Evolutionary conservation across 768 basidiomycete species (phyloP).

Genomic region (Leucogyrophana mollusca): DNA sequence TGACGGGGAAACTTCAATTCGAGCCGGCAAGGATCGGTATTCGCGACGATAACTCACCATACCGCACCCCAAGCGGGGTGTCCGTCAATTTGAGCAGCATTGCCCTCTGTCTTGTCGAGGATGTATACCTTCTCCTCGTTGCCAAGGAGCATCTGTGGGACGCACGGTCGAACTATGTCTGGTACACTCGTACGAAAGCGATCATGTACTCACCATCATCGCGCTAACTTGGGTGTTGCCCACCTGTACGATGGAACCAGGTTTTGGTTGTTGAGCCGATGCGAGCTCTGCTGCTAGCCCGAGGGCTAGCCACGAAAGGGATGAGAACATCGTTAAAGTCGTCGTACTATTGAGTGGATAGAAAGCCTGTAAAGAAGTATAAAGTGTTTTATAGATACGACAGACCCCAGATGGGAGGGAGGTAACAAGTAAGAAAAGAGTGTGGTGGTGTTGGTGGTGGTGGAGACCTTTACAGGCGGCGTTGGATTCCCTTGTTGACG

Average conservation of each 20-base stretch:
- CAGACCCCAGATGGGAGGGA: background rate
- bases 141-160: conserved; percentile 74
- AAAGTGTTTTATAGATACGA: background rate
- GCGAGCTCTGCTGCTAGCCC: conserved; percentile 37
- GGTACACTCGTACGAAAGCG: background rate
- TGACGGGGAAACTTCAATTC: conserved; percentile 16
- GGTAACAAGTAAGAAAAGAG: conserved; percentile 1
- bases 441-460: background rate
- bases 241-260: conserved; percentile 23
- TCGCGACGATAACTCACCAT: conserved; percentile 40
- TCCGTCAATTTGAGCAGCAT: conserved; percentile 59
- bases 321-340: conserved; percentile 23
- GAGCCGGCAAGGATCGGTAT: background rate
- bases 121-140: conserved; percentile 83
- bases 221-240: conserved; percentile 44
- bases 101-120: conserved; percentile 87
- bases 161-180: background rate
- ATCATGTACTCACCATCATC: conserved; percentile 48
- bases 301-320: conserved; percentile 41
- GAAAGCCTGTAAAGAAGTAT: conserved; percentile 1
- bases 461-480: conserved; percentile 3
- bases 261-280: conserved; percentile 17
- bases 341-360: background rate
- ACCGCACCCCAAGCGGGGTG: conserved; percentile 77
- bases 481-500: background rate